Evolutionary conservation across 768 basidiomycete genomes (phyloP).

Genomic region (Leccinellum albellum): DNA sequence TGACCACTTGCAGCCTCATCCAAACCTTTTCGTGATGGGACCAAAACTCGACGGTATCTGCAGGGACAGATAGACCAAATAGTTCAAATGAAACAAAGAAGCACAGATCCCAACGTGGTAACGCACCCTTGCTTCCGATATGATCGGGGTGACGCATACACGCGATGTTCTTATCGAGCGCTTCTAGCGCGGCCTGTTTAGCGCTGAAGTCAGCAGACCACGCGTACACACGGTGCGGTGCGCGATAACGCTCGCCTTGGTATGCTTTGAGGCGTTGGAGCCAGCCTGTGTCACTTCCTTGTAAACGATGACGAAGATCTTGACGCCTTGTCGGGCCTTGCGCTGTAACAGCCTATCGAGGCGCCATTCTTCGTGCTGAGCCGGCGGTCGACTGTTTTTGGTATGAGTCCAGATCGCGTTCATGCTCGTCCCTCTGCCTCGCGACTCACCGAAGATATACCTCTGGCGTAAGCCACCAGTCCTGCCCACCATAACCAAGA

Average conservation of each 20-base stretch:
- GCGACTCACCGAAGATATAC: constrained; percentile 59
- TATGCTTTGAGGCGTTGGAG: constrained; percentile 83
- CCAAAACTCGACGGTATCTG: constrained; percentile 83
- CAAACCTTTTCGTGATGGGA: constrained; percentile 82
- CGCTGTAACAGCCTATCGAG: constrained; percentile 80
- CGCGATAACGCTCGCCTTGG: constrained; percentile 48
- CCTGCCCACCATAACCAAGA: constrained; percentile 37
- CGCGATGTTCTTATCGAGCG: constrained; percentile 81
- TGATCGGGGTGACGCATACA: constrained; percentile 92
- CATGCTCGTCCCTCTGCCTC: not conserved
- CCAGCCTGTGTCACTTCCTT: constrained; percentile 96
- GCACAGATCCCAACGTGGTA: not conserved
- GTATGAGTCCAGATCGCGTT: constrained; percentile 4
- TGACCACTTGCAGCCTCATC: not conserved
- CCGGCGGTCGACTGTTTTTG: constrained; percentile 63
- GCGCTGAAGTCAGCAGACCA: not conserved
- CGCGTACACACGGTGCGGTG: not conserved
- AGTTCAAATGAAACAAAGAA: not conserved
- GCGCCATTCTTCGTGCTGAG: constrained; percentile 80
- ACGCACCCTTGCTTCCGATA: constrained; percentile 67
- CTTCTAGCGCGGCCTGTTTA: constrained; percentile 65
- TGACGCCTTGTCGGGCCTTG: constrained; percentile 91
- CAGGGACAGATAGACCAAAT: not conserved
- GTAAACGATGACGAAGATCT: constrained; percentile 88
- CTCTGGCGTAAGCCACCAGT: constrained; percentile 96